Conservation (phyloP, 208 protist species). For the Leishmania martiniquensis region DNA sequence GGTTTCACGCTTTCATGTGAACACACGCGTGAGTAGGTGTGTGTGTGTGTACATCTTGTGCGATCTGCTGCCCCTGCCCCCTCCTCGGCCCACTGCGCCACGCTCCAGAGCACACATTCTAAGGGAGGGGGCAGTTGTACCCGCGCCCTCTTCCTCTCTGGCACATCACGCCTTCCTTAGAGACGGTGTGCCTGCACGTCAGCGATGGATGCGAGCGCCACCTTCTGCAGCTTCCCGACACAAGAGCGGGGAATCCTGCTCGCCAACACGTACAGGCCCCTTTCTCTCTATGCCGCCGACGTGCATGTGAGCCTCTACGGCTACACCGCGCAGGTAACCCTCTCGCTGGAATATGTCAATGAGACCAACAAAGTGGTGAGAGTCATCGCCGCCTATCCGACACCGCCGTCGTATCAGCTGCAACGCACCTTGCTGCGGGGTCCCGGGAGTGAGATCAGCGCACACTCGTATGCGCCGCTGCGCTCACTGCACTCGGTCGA, state of each 20-base stretch:
- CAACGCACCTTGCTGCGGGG: constrained; percentile 32
- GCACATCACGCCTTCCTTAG: background rate
- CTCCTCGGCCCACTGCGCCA: too few species aligned
- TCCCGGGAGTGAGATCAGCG: constrained; percentile 7
- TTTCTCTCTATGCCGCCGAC: constrained; percentile 61
- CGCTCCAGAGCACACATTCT: background rate
- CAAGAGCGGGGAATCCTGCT: constrained; percentile 51
- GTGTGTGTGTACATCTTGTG: background rate
- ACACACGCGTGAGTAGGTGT: background rate
- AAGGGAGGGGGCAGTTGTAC: background rate
- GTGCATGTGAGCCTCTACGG: constrained; percentile 52
- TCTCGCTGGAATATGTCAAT: constrained; percentile 74
- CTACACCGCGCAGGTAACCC: constrained; percentile 57
- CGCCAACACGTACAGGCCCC: constrained; percentile 44
- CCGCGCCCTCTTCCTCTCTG: background rate
- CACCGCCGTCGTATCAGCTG: constrained; percentile 59
- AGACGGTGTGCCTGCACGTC: constrained; percentile 6
- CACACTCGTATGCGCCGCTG: constrained; percentile 12
- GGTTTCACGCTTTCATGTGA: background rate
- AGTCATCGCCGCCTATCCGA: constrained; percentile 59
- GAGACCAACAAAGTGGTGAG: constrained; percentile 56
- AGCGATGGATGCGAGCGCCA: constrained; percentile 19
- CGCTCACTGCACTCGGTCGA: constrained; percentile 15
- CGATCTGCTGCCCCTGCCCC: background rate
- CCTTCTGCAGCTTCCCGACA: constrained; percentile 51